Conservation (phyloP, 2,329 filamentous ascomycete species). For the Fusarium drepaniforme region DNA sequence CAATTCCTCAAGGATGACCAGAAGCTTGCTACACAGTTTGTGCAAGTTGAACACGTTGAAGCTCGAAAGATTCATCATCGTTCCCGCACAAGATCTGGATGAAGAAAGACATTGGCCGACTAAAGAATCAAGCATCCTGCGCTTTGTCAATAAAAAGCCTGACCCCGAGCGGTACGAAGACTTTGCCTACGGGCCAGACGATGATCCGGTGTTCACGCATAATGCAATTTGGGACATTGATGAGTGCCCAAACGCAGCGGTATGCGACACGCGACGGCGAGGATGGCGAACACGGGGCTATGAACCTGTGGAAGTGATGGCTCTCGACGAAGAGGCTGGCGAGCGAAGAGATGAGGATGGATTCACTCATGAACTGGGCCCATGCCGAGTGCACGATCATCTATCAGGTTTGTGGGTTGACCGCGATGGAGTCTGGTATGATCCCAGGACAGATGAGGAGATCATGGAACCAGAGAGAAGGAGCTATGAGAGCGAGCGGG, state of each 20-base stretch:
- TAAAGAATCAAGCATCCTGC: neutral
- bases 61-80: slow-evolving; percentile 10
- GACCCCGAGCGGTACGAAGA: neutral
- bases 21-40: neutral
- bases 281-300: slow-evolving; percentile 9
- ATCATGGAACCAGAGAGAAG: neutral
- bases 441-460: slow-evolving; percentile 13
- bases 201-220: slow-evolving; percentile 2
- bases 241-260: neutral
- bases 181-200: neutral
- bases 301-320: neutral
- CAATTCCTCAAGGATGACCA: neutral
- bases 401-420: slow-evolving; percentile 1
- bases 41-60: neutral
- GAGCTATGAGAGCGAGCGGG: neutral
- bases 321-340: neutral
- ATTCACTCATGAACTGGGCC: neutral
- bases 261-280: neutral
- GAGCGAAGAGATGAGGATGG: slow-evolving; percentile 13
- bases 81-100: neutral
- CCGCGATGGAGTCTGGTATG: neutral
- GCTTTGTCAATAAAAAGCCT: neutral
- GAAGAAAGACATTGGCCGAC: neutral
- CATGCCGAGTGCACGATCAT: neutral
- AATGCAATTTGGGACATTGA: neutral